Evolutionary conservation across 1,284 basidiomycete species (phyloP).

Genomic region (Grifola frondosa): DNA sequence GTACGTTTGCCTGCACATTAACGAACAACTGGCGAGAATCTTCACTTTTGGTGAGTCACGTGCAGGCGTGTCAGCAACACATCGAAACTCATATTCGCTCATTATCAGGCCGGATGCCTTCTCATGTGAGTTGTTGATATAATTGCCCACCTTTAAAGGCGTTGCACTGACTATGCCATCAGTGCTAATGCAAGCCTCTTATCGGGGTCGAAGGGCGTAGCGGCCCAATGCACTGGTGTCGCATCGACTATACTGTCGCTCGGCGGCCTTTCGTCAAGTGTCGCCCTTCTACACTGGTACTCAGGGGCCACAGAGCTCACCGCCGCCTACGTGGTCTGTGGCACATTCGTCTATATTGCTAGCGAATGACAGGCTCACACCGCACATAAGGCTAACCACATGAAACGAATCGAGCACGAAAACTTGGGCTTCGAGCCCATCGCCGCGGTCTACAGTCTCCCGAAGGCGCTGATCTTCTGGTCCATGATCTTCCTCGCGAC

Average conservation of each 20-base stretch:
- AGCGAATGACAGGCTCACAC: too few species aligned
- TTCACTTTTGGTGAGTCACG: slow-evolving; percentile 12
- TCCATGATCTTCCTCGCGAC: slow-evolving; percentile 19
- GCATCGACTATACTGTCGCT: slow-evolving; percentile 11
- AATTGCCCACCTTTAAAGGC: not conserved
- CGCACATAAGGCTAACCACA: slow-evolving; percentile 21
- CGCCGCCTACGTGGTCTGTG: slow-evolving; percentile 21
- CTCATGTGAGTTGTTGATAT: slow-evolving; percentile 9
- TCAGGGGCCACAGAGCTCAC: slow-evolving; percentile 12
- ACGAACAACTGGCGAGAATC: slow-evolving; percentile 20
- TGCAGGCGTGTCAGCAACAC: slow-evolving; percentile 9
- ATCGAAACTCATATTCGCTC: not conserved
- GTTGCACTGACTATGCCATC: not conserved
- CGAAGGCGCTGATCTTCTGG: slow-evolving; percentile 23
- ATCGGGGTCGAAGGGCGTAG: not conserved
- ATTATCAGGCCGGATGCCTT: not conserved
- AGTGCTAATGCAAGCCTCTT: slow-evolving; percentile 11
- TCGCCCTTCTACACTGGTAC: slow-evolving; percentile 18
- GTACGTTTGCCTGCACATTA: slow-evolving; percentile 16
- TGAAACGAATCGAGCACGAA: slow-evolving; percentile 11
- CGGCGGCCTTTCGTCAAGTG: slow-evolving; percentile 8
- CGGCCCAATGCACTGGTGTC: slow-evolving; percentile 9
- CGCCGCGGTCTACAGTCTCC: slow-evolving; percentile 16
- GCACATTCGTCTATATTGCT: not conserved
- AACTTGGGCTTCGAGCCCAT: slow-evolving; percentile 18